phyloP scores from a whole-genome alignment of 176 grass and related monocot species.

The Oropetium thomaeum region DNA sequence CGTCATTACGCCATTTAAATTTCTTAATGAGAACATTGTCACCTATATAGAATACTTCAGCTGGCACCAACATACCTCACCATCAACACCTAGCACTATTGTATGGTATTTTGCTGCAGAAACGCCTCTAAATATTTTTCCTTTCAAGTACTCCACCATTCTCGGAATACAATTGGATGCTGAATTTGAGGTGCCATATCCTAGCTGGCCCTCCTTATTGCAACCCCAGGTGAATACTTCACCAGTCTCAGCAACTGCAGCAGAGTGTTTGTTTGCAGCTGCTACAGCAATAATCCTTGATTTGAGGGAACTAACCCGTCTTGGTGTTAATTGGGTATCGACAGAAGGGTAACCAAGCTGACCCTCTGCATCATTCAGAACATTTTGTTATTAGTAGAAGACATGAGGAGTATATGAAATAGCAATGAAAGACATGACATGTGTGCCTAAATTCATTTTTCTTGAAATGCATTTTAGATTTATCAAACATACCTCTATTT shows the following conservation, averaged over 20 bases:
- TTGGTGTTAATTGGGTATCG: conserved; percentile 92
- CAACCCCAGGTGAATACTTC: conserved; percentile 98
- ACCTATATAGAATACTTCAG: conserved; percentile 10
- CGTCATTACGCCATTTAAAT: neutral
- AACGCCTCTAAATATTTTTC: conserved; percentile 75
- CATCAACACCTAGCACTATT: conserved; percentile 72
- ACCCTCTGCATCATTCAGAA: conserved; percentile 62
- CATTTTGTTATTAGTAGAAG: conserved; percentile 25
- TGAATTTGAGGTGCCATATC: conserved; percentile 98
- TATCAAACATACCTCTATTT: conserved; percentile 79
- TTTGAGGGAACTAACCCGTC: conserved; percentile 77
- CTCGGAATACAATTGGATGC: conserved; percentile 91
- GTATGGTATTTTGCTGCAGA: conserved; percentile 96
- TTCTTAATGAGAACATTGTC: conserved; percentile 19
- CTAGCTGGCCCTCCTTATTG: conserved; percentile 98
- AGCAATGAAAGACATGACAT: conserved; percentile 19
- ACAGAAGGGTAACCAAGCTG: conserved; percentile 99
- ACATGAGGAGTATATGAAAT: conserved; percentile 20
- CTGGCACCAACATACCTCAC: conserved; percentile 58
- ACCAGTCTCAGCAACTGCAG: conserved; percentile 73
- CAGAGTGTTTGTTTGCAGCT: conserved; percentile 94
- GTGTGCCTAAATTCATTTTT: conserved; percentile 19
- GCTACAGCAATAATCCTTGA: conserved; percentile 79
- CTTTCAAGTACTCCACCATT: conserved; percentile 97
- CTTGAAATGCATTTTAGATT: conserved; percentile 26